Evolutionary conservation across 768 basidiomycete species (phyloP).

Genomic region (Phlebiopsis gigantea): DNA sequence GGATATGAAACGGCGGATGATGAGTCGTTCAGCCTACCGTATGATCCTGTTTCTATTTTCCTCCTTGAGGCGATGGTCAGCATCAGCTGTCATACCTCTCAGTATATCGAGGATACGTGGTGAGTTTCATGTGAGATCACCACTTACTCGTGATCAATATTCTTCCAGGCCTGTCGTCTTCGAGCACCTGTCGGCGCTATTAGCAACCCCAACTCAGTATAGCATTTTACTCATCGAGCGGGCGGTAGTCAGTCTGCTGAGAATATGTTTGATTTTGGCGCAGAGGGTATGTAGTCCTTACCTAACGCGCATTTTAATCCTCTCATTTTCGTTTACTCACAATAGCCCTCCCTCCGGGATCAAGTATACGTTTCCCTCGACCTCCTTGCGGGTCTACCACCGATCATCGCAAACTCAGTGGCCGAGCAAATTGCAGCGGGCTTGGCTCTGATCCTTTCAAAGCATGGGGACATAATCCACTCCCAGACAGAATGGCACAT

Average conservation of each 20-base stretch:
- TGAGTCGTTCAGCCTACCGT: conserved; percentile 59
- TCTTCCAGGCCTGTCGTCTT: conserved; percentile 85
- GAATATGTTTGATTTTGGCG: conserved; percentile 79
- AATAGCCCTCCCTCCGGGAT: conserved; percentile 76
- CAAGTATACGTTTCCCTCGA: conserved; percentile 95
- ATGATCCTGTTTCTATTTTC: conserved; percentile 94
- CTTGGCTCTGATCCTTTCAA: conserved; percentile 70
- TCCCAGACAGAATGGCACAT: conserved; percentile 97
- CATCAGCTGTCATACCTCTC: conserved; percentile 69
- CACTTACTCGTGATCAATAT: not conserved
- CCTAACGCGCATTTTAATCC: conserved; percentile 5
- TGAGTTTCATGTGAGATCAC: conserved; percentile 30
- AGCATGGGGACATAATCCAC: conserved; percentile 70
- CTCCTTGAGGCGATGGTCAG: conserved; percentile 94
- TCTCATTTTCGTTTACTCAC: not conserved
- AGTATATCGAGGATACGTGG: conserved; percentile 88
- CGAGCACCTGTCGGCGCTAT: conserved; percentile 81
- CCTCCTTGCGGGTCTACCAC: conserved; percentile 75
- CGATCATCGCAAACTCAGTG: conserved; percentile 70
- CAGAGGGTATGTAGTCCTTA: conserved; percentile 53
- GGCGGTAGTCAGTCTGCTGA: conserved; percentile 83
- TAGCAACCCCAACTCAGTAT: conserved; percentile 74
- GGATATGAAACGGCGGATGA: conserved; percentile 31
- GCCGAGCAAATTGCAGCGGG: conserved; percentile 92
- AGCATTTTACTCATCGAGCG: conserved; percentile 90